Evolutionary conservation across 306 rosid species (phyloP), one percentile per base, ranked within the genome.

Genomic region (Castanea crenata): DNA sequence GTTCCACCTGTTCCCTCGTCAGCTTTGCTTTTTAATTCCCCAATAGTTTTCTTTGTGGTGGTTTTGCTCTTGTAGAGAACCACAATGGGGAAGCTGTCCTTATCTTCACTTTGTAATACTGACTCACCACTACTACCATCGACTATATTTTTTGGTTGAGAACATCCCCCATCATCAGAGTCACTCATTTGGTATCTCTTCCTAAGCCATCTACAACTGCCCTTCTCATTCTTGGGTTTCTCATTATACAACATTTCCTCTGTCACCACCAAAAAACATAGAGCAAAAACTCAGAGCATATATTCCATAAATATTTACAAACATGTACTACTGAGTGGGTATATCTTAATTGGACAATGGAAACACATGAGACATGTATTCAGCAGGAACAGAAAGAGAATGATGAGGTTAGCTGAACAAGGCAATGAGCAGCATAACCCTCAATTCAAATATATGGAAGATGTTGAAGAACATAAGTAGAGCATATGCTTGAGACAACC

Each of bases 151-250:
- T 82, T 84, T 74, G 62, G 78, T 71, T 55, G 86, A 32, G 64
- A 69, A 83, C 20, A 35, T 58, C n/a, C 83, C 68, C 89, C 88
- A 51, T 86, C 91, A 29, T 90, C 92, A 0, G 90, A 89, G 68
- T 86, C 95, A 70, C 89, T 78, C 51, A 77, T n/a, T 76, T 74
- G 90, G 76, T 75, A 87, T 75, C 73, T 91, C 88, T 84, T 94
- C 79, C 86, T 83, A 19, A 89, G 93, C 79, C 87, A 84, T 69
- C 89, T 81, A 25, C 13, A 64, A 10, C 76, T 65, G 41, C 62
- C 59, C 72, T 81, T 81, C 70, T 19, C 79, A 76, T 67, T 71
- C 80, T 80, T 85, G 49, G 75, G 79, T 77, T 76, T 84, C 13
- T 78, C 80, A 57, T 79, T 75, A 62, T 57, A 75, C 69, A 82